A percentile compares a stretch with the other conserved stretches of the same genome.
phyloP scores from a whole-genome alignment of 768 basidiomycete species.

The Filobasidium floriforme region DNA sequence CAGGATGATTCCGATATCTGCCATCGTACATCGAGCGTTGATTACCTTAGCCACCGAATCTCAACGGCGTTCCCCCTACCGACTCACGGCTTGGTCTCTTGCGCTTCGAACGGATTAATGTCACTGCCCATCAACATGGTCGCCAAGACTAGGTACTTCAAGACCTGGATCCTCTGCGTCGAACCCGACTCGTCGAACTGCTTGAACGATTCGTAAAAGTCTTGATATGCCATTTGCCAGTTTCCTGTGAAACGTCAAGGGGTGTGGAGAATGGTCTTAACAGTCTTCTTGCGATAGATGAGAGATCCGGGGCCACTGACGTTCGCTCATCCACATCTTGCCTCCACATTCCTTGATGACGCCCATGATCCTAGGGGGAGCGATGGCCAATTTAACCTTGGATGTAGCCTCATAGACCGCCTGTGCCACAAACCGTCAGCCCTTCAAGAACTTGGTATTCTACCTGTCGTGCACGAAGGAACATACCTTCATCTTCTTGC shows the following conservation, averaged over 20 bases:
- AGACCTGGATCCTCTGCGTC: constrained; percentile 89
- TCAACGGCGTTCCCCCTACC: neutral
- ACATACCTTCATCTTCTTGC: constrained; percentile 83
- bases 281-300: neutral
- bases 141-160: constrained; percentile 94
- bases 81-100: constrained; percentile 93
- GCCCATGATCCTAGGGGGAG: constrained; percentile 96
- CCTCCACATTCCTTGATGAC: constrained; percentile 99
- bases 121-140: constrained; percentile 98
- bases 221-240: constrained; percentile 93
- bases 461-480: neutral
- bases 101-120: constrained; percentile 98
- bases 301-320: constrained; percentile 50
- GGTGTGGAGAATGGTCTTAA: too few species aligned
- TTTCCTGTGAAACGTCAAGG: constrained; percentile 68
- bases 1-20: constrained; percentile 88
- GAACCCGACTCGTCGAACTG: constrained; percentile 98
- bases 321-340: constrained; percentile 99
- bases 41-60: neutral
- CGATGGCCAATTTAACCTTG: constrained; percentile 87
- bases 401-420: constrained; percentile 96
- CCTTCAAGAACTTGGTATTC: neutral
- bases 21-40: too few species aligned
- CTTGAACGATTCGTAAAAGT: constrained; percentile 97
- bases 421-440: constrained; percentile 46